Conservation (phyloP, 768 basidiomycete species). For the Boletus sensibilis region DNA sequence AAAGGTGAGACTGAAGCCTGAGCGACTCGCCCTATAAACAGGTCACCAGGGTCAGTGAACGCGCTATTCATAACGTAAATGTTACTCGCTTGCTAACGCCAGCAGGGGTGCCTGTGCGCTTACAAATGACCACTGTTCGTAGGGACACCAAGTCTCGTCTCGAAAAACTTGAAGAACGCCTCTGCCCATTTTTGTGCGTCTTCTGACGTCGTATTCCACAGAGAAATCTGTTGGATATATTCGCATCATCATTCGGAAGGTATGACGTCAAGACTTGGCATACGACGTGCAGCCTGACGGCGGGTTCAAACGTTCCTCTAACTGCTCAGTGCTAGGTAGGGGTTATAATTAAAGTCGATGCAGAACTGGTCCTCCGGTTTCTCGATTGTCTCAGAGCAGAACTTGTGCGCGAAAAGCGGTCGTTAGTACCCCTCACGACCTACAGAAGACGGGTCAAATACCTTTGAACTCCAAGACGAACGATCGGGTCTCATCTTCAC, state of each 20-base stretch:
- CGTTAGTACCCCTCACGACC: not conserved
- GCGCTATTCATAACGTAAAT: not conserved
- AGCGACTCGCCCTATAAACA: conserved; percentile 1
- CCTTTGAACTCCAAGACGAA: conserved; percentile 6
- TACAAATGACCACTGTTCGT: conserved; percentile 61
- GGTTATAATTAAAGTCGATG: conserved; percentile 52
- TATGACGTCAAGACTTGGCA: not conserved
- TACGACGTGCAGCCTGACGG: conserved; percentile 42
- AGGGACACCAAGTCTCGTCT: conserved; percentile 46
- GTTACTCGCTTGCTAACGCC: not conserved
- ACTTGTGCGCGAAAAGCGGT: not conserved
- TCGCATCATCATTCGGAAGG: not conserved
- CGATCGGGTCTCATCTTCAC: not conserved
- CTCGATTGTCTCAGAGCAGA: conserved; percentile 37
- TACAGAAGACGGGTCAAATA: not conserved
- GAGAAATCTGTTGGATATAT: conserved; percentile 42
- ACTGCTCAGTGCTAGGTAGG: conserved; percentile 58
- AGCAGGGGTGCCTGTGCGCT: not conserved
- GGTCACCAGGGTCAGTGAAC: conserved; percentile 5
- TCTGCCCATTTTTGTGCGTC: conserved; percentile 54
- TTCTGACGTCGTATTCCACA: conserved; percentile 51
- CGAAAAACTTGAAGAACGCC: conserved; percentile 51
- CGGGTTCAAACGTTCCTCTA: conserved; percentile 59
- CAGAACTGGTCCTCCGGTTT: conserved; percentile 56
- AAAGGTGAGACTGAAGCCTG: not conserved